These are phyloP conservation scores for Triticum turgidum DNA, from an alignment of 176 grass and related monocot genomes.

Conservation along the genomic window DNA sequence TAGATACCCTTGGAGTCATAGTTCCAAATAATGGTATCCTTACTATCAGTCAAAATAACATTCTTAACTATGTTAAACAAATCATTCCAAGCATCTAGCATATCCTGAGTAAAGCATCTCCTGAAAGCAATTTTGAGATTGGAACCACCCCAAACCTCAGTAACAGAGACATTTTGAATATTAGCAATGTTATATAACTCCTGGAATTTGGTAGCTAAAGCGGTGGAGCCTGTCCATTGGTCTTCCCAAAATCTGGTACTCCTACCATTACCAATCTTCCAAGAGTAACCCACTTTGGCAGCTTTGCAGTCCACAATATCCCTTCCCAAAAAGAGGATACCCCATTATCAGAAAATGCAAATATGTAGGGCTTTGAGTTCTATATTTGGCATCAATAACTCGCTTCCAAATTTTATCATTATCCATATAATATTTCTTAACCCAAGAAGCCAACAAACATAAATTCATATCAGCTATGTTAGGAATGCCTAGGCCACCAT, in stretches of 20 bases:
- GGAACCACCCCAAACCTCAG: neutral
- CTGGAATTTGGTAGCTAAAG: neutral
- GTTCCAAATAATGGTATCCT: too few species aligned
- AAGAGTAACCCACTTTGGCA: neutral
- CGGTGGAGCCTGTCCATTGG: neutral
- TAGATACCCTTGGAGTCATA: too few species aligned
- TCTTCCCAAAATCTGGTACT: neutral
- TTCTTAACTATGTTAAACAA: too few species aligned
- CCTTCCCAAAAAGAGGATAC: neutral
- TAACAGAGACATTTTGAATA: neutral
- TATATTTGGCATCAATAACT: neutral
- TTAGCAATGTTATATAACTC: neutral
- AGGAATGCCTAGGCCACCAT: neutral
- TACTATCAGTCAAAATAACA: too few species aligned
- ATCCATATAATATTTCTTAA: neutral
- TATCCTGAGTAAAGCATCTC: too few species aligned
- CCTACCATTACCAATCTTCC: neutral
- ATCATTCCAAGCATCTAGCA: neutral
- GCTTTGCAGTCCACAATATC: neutral
- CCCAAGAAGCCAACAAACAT: neutral
- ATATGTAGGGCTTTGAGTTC: neutral
- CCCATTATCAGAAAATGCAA: neutral
- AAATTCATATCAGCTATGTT: neutral
- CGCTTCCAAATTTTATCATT: neutral
- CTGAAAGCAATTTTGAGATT: too few species aligned